These are phyloP conservation scores for Acacia pycnantha DNA, from an alignment of 331 rosid genomes.

Conservation along the genomic window DNA sequence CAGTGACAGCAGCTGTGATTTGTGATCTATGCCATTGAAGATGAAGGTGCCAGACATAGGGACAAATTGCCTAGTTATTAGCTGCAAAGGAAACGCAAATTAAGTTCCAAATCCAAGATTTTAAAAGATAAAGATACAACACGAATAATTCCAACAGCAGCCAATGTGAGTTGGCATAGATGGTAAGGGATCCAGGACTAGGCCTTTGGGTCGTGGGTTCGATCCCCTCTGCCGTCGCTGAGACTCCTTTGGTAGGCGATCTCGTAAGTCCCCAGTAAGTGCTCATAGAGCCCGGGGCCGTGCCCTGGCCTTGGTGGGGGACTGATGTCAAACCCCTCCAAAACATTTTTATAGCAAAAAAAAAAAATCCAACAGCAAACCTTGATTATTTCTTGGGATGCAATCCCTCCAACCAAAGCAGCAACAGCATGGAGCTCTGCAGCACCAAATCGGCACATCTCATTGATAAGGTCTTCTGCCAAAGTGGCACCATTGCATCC, in stretches of 20 bases:
- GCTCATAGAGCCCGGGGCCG: too few relatives aligned
- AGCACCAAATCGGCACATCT: conserved; percentile 98
- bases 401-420: conserved; percentile 94
- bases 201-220: too few relatives aligned
- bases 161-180: too few relatives aligned
- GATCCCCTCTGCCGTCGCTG: too few relatives aligned
- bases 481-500: conserved; percentile 85
- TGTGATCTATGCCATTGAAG: conserved; percentile 95
- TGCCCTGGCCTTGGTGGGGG: too few relatives aligned
- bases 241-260: too few relatives aligned
- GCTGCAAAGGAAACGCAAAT: conserved; percentile 44
- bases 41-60: conserved; percentile 86
- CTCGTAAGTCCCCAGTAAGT: too few relatives aligned
- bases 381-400: conserved; percentile 98
- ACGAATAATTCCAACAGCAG: background rate
- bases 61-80: conserved; percentile 89
- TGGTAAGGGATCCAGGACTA: too few relatives aligned
- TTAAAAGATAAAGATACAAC: background rate
- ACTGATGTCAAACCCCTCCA: too few relatives aligned
- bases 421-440: conserved; percentile 93
- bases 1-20: conserved; percentile 76
- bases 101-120: conserved; percentile 14
- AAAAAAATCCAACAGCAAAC: conserved; percentile 38
- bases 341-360: too few relatives aligned
- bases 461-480: conserved; percentile 93